Percentiles rank a stretch among this genome's conserved stretches.
Evolutionary conservation across 805 yeast species (phyloP).

Genomic region (Schizosaccharomyces japonicus): DNA sequence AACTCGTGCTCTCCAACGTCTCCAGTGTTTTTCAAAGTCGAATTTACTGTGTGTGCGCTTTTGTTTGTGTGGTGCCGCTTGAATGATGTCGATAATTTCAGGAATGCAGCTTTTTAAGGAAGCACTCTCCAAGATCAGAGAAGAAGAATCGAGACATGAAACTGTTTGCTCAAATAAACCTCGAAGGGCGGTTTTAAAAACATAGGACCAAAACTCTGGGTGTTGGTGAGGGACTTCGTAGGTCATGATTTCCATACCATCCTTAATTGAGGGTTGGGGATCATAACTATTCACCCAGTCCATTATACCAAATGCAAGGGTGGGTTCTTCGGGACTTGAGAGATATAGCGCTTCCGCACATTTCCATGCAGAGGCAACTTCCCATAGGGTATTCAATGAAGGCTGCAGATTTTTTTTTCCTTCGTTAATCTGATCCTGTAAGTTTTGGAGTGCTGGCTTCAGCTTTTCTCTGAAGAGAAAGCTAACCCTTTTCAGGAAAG

Average conservation of each 20-base stretch:
- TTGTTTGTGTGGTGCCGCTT: neutral
- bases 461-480: neutral
- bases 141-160: neutral
- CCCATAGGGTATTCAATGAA: neutral
- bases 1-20: conserved; percentile 4
- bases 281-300: conserved; percentile 5
- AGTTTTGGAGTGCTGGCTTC: neutral
- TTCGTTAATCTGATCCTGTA: neutral
- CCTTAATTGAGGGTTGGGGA: conserved; percentile 3
- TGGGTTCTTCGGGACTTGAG: neutral
- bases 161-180: conserved; percentile 2
- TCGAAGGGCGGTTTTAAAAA: neutral
- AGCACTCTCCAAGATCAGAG: neutral
- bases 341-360: neutral
- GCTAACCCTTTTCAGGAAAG: neutral
- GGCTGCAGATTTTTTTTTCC: neutral
- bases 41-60: neutral
- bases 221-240: conserved; percentile 1
- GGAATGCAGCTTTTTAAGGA: neutral
- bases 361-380: neutral
- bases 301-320: neutral
- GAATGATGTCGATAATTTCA: neutral
- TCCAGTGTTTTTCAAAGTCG: conserved; percentile 1
- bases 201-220: conserved; percentile 4
- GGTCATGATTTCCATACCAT: conserved; percentile 5